These are phyloP conservation scores for Monosporascus sp. DNA, from an alignment of 2,329 filamentous ascomycete species.

Conservation along the genomic window DNA sequence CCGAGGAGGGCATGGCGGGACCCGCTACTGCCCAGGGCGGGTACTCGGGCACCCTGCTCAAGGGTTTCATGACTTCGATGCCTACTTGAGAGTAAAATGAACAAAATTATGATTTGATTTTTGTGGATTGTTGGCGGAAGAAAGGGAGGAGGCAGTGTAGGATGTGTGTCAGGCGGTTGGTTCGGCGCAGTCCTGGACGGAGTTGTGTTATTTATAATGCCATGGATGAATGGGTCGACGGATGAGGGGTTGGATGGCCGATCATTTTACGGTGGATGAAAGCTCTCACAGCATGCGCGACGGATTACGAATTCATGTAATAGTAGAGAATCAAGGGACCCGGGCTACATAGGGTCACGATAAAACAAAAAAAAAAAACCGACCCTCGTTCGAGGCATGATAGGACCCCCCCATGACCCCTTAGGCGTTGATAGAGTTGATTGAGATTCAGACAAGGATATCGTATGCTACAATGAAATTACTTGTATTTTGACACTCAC, in stretches of 20 bases:
- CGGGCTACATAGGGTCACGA: background rate
- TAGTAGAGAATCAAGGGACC: background rate
- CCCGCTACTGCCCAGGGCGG: conserved; percentile 7
- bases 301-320: background rate
- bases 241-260: background rate
- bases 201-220: too few relatives aligned
- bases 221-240: background rate
- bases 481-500: too few relatives aligned
- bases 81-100: background rate
- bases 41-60: background rate
- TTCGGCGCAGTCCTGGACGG: too few relatives aligned
- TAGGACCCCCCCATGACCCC: too few relatives aligned
- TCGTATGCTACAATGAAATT: too few relatives aligned
- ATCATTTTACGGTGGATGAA: background rate
- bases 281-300: background rate
- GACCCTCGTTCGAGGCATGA: too few relatives aligned
- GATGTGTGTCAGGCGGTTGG: background rate
- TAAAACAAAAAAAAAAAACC: background rate
- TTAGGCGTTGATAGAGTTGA: too few relatives aligned
- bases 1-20: conserved; percentile 61
- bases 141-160: background rate
- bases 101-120: too few relatives aligned
- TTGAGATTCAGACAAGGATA: too few relatives aligned
- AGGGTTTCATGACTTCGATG: background rate
- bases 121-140: background rate